phyloP scores from a whole-genome alignment of 2,329 filamentous ascomycete genomes.

The Emericellopsis atlantica region DNA sequence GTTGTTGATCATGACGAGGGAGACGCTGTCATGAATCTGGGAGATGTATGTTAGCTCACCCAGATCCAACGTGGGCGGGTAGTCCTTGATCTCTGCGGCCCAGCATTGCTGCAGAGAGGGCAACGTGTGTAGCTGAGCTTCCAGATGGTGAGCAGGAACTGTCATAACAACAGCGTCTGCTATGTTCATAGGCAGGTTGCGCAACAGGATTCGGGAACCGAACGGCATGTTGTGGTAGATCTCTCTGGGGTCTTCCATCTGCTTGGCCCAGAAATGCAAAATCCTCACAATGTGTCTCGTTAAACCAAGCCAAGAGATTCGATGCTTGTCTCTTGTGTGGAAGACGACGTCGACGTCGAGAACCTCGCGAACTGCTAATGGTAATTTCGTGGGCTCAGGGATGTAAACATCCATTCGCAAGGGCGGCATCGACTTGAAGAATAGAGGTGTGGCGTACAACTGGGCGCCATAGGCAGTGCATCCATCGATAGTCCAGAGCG shows the following conservation, averaged over 20 bases:
- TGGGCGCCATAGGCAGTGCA: slow-evolving; percentile 44
- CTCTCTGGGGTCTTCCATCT: slow-evolving; percentile 12
- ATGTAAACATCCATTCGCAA: slow-evolving; percentile 47
- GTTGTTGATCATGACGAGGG: slow-evolving; percentile 31
- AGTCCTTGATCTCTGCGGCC: slow-evolving; percentile 18
- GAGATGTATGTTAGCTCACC: slow-evolving; percentile 32
- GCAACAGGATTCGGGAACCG: slow-evolving; percentile 43
- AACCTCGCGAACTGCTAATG: slow-evolving; percentile 25
- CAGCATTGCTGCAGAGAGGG: slow-evolving; percentile 28
- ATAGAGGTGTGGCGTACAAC: slow-evolving; percentile 42
- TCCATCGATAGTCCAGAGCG: slow-evolving; percentile 47
- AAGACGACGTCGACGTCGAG: slow-evolving; percentile 38
- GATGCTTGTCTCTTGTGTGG: slow-evolving; percentile 36
- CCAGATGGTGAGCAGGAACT: slow-evolving; percentile 37
- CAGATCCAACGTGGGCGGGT: slow-evolving; percentile 37
- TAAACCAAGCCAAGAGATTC: slow-evolving; percentile 36
- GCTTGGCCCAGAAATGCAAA: slow-evolving; percentile 36
- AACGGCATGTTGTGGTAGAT: slow-evolving; percentile 38
- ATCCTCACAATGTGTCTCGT: slow-evolving; percentile 39
- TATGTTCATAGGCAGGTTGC: slow-evolving; percentile 34
- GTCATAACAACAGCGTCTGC: slow-evolving; percentile 31
- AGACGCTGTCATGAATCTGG: slow-evolving; percentile 48
- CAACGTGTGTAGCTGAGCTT: slow-evolving; percentile 35
- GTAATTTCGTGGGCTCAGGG: slow-evolving; percentile 31
- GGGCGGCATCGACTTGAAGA: slow-evolving; percentile 30